Percentiles rank a stretch among this genome's conserved stretches.
Evolutionary conservation across 2,329 filamentous ascomycete species (phyloP).

Genomic region (Aschersonia sp.): DNA sequence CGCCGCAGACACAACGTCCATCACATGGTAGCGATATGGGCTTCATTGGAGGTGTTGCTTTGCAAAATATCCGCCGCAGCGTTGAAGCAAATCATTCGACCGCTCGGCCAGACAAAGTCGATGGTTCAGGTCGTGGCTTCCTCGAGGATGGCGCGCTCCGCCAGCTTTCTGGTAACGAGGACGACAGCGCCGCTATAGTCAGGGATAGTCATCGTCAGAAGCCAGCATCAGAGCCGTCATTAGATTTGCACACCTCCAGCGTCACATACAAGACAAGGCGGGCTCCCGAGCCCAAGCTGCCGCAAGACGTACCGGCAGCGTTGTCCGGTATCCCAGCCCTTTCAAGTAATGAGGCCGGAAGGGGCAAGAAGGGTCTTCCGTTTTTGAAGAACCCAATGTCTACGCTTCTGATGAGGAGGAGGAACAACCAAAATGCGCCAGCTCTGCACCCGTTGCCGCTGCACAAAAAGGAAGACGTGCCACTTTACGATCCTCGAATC

Average conservation of each 20-base stretch:
- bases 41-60: slow-evolving; percentile 40
- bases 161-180: slow-evolving; percentile 1
- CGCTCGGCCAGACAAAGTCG: slow-evolving; percentile 1
- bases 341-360: slow-evolving; percentile 22
- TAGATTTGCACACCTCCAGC: slow-evolving; percentile 26
- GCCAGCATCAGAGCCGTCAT: no score
- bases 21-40: slow-evolving; percentile 24
- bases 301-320: slow-evolving; percentile 20
- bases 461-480: slow-evolving; percentile 24
- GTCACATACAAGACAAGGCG: slow-evolving; percentile 22
- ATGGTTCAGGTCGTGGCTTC: neutral
- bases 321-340: slow-evolving; percentile 10
- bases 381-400: slow-evolving; percentile 47
- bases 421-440: slow-evolving; percentile 32
- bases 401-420: slow-evolving; percentile 40
- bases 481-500: slow-evolving; percentile 47
- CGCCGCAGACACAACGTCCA: slow-evolving; percentile 14
- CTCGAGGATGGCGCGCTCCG: slow-evolving; percentile 3
- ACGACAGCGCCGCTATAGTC: slow-evolving; percentile 15
- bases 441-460: slow-evolving; percentile 27
- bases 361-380: slow-evolving; percentile 37
- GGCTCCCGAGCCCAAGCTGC: slow-evolving; percentile 23
- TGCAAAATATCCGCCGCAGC: slow-evolving; percentile 34
- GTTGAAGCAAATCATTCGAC: slow-evolving; percentile 7
- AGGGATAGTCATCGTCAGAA: slow-evolving; percentile 8